Percentiles rank a stretch among this genome's conserved stretches.
Conservation (phyloP, 805 yeast species). For the Teunomyces aglyptinius region DNA sequence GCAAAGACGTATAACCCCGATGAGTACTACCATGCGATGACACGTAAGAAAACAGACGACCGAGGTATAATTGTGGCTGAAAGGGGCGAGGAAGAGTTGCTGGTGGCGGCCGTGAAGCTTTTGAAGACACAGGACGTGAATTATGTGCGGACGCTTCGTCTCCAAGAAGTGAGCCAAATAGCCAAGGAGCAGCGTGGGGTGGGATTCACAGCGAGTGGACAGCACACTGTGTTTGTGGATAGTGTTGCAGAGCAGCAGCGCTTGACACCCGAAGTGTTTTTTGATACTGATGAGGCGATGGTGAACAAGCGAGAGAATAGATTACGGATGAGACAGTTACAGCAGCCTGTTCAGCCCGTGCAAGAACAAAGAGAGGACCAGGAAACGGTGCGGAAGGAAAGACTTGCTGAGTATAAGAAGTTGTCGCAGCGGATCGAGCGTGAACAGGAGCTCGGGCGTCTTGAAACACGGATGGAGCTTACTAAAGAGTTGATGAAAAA, state of each 20-base stretch:
- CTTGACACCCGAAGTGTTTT: conserved; percentile 64
- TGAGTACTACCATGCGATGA: conserved; percentile 96
- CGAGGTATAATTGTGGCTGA: conserved; percentile 68
- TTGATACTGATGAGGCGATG: conserved; percentile 67
- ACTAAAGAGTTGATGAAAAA: conserved; percentile 89
- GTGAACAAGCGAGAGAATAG: conserved; percentile 70
- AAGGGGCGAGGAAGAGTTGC: conserved; percentile 58
- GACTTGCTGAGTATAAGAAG: conserved; percentile 57
- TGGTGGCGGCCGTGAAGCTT: conserved; percentile 74
- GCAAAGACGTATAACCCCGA: conserved; percentile 82
- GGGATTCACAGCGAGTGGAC: conserved; percentile 58
- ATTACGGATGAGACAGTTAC: conserved; percentile 58
- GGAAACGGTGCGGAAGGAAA: conserved; percentile 47
- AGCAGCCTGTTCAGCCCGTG: conserved; percentile 29
- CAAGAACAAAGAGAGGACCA: conserved; percentile 27
- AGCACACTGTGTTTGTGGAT: conserved; percentile 86
- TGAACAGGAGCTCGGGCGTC: conserved; percentile 61
- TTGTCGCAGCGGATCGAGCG: conserved; percentile 68
- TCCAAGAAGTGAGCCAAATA: conserved; percentile 64
- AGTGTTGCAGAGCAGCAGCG: conserved; percentile 49
- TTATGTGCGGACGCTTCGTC: conserved; percentile 75
- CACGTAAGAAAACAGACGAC: conserved; percentile 60
- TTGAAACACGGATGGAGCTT: conserved; percentile 69
- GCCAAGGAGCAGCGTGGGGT: conserved; percentile 52
- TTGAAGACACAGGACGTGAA: conserved; percentile 89